These are phyloP conservation scores for Trichomonas vaginalis DNA, from an alignment of 208 protist species.

Conservation along the genomic window DNA sequence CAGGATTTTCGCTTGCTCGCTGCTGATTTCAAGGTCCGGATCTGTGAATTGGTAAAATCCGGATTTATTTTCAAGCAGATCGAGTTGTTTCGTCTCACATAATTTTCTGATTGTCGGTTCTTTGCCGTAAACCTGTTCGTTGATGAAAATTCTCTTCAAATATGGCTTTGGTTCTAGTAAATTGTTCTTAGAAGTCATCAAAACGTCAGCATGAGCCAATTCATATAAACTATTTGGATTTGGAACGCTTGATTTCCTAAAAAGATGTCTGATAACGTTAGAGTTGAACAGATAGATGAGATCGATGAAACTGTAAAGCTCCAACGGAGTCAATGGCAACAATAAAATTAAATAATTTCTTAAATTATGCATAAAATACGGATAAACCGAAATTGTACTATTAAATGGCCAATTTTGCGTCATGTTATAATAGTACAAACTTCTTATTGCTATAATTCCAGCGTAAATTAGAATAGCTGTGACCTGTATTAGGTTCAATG, in stretches of 20 bases:
- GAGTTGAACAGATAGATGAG: background rate
- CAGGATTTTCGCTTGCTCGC: background rate
- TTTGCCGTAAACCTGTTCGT: background rate
- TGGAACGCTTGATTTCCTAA: background rate
- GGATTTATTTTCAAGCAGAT: background rate
- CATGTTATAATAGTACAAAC: background rate
- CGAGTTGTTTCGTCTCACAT: background rate
- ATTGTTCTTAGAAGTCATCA: background rate
- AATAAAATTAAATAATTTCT: background rate
- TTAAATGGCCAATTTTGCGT: background rate
- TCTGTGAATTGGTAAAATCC: background rate
- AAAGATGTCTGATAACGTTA: background rate
- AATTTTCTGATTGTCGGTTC: background rate
- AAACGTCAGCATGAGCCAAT: background rate
- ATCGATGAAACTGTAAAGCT: background rate
- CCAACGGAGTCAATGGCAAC: background rate
- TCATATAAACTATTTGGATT: background rate
- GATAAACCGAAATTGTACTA: background rate
- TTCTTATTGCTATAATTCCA: background rate
- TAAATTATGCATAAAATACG: background rate
- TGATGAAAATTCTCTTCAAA: background rate
- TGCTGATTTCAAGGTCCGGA: background rate
- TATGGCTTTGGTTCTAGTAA: background rate
- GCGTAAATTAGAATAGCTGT: background rate
- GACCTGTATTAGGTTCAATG: background rate